phyloP scores from a whole-genome alignment of 192 early-diverging fungal genomes.

The Coemansia sp. region DNA sequence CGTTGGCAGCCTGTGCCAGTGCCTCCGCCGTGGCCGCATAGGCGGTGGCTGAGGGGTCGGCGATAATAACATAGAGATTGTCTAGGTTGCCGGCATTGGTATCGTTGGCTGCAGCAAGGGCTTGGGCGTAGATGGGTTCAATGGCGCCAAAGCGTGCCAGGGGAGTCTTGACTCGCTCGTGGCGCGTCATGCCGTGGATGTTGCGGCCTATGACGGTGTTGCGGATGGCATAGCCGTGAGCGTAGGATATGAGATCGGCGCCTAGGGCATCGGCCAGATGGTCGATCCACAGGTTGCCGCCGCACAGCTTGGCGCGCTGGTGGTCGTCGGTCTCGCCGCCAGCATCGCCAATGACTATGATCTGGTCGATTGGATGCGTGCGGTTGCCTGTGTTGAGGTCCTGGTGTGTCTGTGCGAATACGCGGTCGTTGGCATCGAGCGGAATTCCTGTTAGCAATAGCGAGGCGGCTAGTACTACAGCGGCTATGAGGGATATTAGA shows the following conservation, averaged over 20 bases:
- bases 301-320: conserved; percentile 21
- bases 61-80: conserved; percentile 12
- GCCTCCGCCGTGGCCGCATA: neutral
- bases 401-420: conserved; percentile 12
- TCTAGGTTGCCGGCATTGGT: neutral
- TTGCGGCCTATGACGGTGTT: neutral
- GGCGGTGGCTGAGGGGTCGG: neutral
- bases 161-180: conserved; percentile 12
- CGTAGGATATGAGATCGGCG: conserved; percentile 21
- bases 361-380: conserved; percentile 10
- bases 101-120: neutral
- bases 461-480: neutral
- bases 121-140: conserved; percentile 2
- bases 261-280: conserved; percentile 27
- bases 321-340: conserved; percentile 18
- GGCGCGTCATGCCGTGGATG: neutral
- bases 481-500: neutral
- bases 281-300: conserved; percentile 35
- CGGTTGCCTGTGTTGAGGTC: conserved; percentile 1
- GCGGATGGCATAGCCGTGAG: conserved; percentile 18
- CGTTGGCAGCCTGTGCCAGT: conserved; percentile 14
- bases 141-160: neutral
- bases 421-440: neutral
- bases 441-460: conserved; percentile 8
- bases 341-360: conserved; percentile 26